phyloP scores from a whole-genome alignment of 2,329 filamentous ascomycete species.

The Ceratocystiopsis brevicomis region DNA sequence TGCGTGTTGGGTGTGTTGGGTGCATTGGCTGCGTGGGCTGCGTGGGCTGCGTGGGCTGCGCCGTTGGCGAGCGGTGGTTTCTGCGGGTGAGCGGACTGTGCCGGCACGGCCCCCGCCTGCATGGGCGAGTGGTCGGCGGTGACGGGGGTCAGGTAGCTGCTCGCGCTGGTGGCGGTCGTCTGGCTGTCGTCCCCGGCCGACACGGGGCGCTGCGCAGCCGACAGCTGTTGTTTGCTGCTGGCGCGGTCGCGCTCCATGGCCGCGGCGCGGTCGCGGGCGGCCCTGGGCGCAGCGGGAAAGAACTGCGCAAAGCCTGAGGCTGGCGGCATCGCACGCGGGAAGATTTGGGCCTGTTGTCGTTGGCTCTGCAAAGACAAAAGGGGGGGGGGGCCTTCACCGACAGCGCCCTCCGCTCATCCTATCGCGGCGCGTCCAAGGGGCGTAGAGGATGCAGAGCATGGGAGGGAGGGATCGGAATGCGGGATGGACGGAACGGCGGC shows the following conservation, averaged over 20 bases:
- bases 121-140: slow-evolving; percentile 32
- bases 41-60: slow-evolving; percentile 18
- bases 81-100: slow-evolving; percentile 26
- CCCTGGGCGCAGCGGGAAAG: slow-evolving; percentile 61
- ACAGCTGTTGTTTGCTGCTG: slow-evolving; percentile 28
- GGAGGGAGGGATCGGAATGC: slow-evolving; percentile 12
- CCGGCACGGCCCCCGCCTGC: too few relatives aligned
- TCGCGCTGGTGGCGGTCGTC: slow-evolving; percentile 20
- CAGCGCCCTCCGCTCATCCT: slow-evolving; percentile 38
- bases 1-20: slow-evolving; percentile 12
- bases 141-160: slow-evolving; percentile 30
- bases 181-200: slow-evolving; percentile 3
- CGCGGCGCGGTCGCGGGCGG: slow-evolving; percentile 30
- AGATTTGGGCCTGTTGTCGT: too few relatives aligned
- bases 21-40: slow-evolving; percentile 18
- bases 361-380: background rate
- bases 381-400: slow-evolving; percentile 21
- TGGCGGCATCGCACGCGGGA: slow-evolving; percentile 59
- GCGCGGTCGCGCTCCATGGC: slow-evolving; percentile 35
- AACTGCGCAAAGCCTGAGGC: slow-evolving; percentile 63
- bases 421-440: slow-evolving; percentile 18
- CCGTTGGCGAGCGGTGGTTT: slow-evolving; percentile 27
- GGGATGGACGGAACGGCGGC: slow-evolving; percentile 15
- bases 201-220: slow-evolving; percentile 53
- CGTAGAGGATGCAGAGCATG: too few relatives aligned